These are phyloP conservation scores for Acanthamoeba lugdunensis DNA, from an alignment of 208 protist genomes.

Conservation along the genomic window DNA sequence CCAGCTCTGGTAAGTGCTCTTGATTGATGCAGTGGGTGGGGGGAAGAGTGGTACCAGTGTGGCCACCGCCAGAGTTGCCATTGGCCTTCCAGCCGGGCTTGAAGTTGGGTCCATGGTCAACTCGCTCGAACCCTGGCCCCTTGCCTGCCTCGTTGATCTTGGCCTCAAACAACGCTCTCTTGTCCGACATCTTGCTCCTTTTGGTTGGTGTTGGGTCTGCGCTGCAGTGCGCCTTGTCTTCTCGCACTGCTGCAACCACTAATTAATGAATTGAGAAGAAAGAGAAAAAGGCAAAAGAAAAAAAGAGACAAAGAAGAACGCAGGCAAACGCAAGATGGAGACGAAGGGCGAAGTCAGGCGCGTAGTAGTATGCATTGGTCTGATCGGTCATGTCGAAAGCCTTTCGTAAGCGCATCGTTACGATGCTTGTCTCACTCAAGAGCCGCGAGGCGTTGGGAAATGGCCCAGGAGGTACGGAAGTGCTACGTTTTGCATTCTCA, in stretches of 20 bases:
- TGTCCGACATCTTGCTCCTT: constrained; percentile 2
- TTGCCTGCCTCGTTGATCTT: constrained; percentile 48
- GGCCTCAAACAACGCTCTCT: background rate
- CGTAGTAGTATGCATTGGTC: too few species aligned
- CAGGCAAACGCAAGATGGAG: too few species aligned
- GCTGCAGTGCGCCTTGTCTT: background rate
- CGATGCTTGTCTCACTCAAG: background rate
- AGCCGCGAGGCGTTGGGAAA: background rate
- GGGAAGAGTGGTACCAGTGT: background rate
- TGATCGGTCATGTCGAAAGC: background rate
- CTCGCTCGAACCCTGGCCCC: constrained; percentile 44
- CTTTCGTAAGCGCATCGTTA: background rate
- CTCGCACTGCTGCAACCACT: background rate
- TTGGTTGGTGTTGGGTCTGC: background rate
- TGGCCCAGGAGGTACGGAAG: background rate
- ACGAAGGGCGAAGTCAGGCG: too few species aligned
- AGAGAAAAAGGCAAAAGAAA: background rate
- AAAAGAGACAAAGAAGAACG: too few species aligned
- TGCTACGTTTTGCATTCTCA: background rate
- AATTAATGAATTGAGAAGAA: background rate
- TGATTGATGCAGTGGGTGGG: background rate
- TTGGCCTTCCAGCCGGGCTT: constrained; percentile 56
- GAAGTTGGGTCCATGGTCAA: constrained; percentile 48
- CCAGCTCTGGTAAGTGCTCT: background rate
- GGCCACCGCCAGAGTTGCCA: constrained; percentile 35